A percentile compares a stretch with the other conserved stretches of the same genome.
These are phyloP conservation scores for Phytomonas serpens DNA, from an alignment of 208 protist species.

Conservation along the genomic window DNA sequence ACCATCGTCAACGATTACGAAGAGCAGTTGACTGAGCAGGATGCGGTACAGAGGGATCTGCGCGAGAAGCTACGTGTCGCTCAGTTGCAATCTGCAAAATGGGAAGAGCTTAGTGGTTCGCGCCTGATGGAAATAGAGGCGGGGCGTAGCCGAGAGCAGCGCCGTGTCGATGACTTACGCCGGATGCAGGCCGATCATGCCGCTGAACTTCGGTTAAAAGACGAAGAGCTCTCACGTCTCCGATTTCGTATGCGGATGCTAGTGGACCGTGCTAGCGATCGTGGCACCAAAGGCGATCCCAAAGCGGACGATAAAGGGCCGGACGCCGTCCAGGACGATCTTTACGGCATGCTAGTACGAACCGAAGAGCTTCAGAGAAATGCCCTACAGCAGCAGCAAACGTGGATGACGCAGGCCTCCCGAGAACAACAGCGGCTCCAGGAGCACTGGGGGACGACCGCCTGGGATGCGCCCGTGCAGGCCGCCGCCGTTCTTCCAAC, in stretches of 20 bases:
- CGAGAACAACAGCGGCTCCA: constrained; percentile 16
- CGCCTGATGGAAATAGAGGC: constrained; percentile 67
- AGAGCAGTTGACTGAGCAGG: constrained; percentile 15
- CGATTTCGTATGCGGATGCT: constrained; percentile 58
- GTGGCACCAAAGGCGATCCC: constrained; percentile 9
- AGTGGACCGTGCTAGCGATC: neutral
- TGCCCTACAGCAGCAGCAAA: constrained; percentile 22
- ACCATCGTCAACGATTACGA: constrained; percentile 37
- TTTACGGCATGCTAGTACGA: constrained; percentile 36
- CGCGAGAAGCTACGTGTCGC: constrained; percentile 38
- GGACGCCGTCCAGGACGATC: constrained; percentile 12
- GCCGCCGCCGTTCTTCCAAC: neutral
- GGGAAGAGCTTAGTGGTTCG: constrained; percentile 67
- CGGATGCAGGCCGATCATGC: constrained; percentile 66
- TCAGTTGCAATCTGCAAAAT: constrained; percentile 44
- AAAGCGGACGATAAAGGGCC: neutral
- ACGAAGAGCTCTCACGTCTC: constrained; percentile 65
- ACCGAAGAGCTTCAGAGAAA: constrained; percentile 48
- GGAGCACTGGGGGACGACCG: constrained; percentile 22
- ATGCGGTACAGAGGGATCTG: constrained; percentile 20
- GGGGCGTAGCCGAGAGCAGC: constrained; percentile 50
- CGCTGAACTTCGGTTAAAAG: constrained; percentile 67
- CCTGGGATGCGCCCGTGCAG: neutral
- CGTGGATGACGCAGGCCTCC: neutral
- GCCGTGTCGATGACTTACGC: constrained; percentile 57